A percentile compares a stretch with the other conserved stretches of the same genome.
These are phyloP conservation scores for Talaromyces thailandensis DNA, from an alignment of 495 filamentous ascomycete species.

Conservation along the genomic window DNA sequence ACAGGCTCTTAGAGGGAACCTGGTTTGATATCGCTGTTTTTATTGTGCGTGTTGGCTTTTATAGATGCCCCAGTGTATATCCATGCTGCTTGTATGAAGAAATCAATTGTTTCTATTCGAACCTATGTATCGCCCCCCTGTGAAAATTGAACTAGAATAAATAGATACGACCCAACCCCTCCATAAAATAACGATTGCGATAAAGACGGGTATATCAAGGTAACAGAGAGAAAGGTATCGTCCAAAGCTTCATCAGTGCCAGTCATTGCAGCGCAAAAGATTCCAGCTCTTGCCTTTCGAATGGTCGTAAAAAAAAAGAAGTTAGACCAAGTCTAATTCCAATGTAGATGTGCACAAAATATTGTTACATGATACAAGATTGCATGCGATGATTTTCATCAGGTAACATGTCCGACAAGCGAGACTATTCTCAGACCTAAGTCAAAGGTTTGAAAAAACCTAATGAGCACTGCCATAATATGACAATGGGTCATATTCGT, in stretches of 20 bases:
- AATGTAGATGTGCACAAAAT: neutral
- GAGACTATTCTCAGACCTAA: neutral
- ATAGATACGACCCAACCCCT: neutral
- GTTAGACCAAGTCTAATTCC: neutral
- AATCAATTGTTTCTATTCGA: neutral
- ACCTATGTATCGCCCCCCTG: neutral
- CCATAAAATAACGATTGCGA: neutral
- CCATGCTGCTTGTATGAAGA: neutral
- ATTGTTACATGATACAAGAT: slow-evolving; percentile 1
- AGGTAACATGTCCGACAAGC: neutral
- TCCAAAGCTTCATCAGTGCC: slow-evolving; percentile 3
- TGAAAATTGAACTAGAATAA: neutral
- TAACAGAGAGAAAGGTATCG: neutral
- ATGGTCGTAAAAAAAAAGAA: neutral
- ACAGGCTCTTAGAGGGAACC: slow-evolving; percentile 73
- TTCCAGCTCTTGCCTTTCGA: slow-evolving; percentile 1
- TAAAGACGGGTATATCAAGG: neutral
- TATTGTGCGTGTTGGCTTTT: neutral
- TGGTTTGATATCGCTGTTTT: slow-evolving; percentile 26
- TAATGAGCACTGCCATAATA: slow-evolving; percentile 1
- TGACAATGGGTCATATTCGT: slow-evolving; percentile 6
- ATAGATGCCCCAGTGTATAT: neutral
- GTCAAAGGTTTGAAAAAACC: neutral
- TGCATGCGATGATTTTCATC: neutral
- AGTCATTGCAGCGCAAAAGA: slow-evolving; percentile 2